Evolutionary conservation across 805 yeast species (phyloP).

Genomic region (Candida krabiensis): DNA sequence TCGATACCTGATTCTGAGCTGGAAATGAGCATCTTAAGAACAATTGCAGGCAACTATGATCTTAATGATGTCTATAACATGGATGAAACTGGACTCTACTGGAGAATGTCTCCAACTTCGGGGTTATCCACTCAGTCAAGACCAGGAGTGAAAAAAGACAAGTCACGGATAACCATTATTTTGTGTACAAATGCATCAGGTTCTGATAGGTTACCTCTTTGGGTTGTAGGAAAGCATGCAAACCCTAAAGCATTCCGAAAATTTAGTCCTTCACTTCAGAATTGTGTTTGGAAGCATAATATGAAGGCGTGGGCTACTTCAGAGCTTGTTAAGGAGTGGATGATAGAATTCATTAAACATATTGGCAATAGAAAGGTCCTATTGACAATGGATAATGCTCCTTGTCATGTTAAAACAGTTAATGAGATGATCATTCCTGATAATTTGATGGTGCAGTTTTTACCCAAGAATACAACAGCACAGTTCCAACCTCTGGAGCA

Average conservation of each 20-base stretch:
- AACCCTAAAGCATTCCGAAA: not conserved
- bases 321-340: not conserved
- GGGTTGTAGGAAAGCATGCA: not conserved
- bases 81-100: constrained; percentile 2
- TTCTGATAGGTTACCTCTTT: constrained; percentile 1
- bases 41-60: constrained; percentile 1
- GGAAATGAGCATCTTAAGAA: not conserved
- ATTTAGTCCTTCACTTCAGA: not conserved
- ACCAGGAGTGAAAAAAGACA: constrained; percentile 1
- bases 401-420: not conserved
- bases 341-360: not conserved
- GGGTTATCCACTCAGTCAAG: not conserved
- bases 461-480: constrained; percentile 3
- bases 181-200: constrained; percentile 2
- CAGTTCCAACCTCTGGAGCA: constrained; percentile 4
- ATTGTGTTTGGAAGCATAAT: not conserved
- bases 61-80: constrained; percentile 2
- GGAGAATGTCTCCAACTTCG: not conserved
- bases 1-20: not conserved
- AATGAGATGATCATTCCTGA: not conserved
- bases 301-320: constrained; percentile 1
- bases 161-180: not conserved
- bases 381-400: constrained; percentile 2
- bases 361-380: not conserved
- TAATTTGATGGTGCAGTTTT: not conserved